Base-by-base conservation (phyloP, 306 rosid genomes). In the Medicago arabica region DNA sequence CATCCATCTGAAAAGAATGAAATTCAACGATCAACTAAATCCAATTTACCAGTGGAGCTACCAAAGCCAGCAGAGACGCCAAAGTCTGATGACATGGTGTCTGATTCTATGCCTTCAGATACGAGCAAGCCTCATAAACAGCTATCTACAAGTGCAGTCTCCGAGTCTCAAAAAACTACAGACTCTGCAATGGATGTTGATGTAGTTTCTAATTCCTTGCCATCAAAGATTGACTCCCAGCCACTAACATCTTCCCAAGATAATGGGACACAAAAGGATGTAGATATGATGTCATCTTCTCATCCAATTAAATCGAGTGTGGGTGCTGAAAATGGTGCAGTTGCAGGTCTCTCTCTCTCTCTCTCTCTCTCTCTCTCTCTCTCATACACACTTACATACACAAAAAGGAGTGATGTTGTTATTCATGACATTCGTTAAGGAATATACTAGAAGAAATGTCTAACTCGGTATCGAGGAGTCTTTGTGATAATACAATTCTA, bases 101-200 rank as follows among this genome's bases (percentile, higher is more conserved):
- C 86, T 79, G 78, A 82, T 68, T 79, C 83, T 43, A 31, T 47
- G 43, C 74, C 85, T 67, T 74, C 61, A 6, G 82, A 80, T 51
- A 75, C 75, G 50, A 63, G 70, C 36, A 74, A 72, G 34, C 71
- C 79, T 7, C 81, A 66, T 69, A 62, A 66, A 21, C 67, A 57
- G 4, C 58, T 17, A 72, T 71, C 83, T 39, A 58, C 69, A 78
- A 51, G 23, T 83, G 73, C 86, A 72, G 84, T n/a, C 15, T 17
- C 36, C 43, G 87, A 80, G 67, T 63, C 83, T 39, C 60, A 72
- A 31, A 84, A 81, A 85, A 72, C 66, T 50, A 70, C 85, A 23
- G 84, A 82, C 53, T 71, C 78, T 31, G 78, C 65, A 53, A 85
- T 47, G 67, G 89, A 88, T 85, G 81, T 78, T 62, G 93, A 87